Percentiles rank a stretch among this genome's conserved stretches.
These are phyloP conservation scores for Rosa lucieae DNA, from an alignment of 306 rosid species.

Conservation along the genomic window DNA sequence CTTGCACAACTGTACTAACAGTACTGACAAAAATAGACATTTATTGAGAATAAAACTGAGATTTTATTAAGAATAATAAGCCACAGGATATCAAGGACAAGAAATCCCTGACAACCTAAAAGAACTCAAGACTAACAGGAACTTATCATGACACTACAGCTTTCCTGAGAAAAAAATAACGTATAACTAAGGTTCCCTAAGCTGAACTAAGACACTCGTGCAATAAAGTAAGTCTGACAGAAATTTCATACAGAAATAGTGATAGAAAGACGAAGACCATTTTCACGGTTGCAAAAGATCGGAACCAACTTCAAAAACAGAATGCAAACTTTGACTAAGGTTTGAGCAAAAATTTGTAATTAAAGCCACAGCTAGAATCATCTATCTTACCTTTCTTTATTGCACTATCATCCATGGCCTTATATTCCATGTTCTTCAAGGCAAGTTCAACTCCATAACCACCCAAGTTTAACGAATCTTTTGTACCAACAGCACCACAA, in stretches of 20 bases:
- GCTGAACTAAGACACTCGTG: neutral
- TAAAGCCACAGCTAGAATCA: conserved; percentile 16
- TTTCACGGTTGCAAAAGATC: conserved; percentile 15
- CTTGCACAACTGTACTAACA: conserved; percentile 10
- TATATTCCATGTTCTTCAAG: conserved; percentile 96
- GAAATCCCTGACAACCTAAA: neutral
- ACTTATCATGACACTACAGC: neutral
- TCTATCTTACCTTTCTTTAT: conserved; percentile 75
- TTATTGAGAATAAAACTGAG: neutral
- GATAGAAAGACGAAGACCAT: conserved; percentile 2
- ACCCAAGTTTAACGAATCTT: conserved; percentile 80
- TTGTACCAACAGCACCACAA: conserved; percentile 86
- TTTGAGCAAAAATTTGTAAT: conserved; percentile 2
- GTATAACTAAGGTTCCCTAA: neutral
- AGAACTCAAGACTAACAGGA: neutral
- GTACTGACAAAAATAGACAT: neutral
- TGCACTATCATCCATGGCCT: conserved; percentile 88
- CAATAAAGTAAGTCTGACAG: neutral
- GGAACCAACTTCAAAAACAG: conserved; percentile 21
- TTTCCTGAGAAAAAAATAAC: neutral
- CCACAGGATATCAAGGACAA: neutral
- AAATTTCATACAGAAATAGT: neutral
- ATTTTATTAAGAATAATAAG: neutral
- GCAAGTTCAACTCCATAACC: conserved; percentile 98
- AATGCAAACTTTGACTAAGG: conserved; percentile 21